Conservation (phyloP, 2,329 filamentous ascomycete species). For the Hortaea sp. region DNA sequence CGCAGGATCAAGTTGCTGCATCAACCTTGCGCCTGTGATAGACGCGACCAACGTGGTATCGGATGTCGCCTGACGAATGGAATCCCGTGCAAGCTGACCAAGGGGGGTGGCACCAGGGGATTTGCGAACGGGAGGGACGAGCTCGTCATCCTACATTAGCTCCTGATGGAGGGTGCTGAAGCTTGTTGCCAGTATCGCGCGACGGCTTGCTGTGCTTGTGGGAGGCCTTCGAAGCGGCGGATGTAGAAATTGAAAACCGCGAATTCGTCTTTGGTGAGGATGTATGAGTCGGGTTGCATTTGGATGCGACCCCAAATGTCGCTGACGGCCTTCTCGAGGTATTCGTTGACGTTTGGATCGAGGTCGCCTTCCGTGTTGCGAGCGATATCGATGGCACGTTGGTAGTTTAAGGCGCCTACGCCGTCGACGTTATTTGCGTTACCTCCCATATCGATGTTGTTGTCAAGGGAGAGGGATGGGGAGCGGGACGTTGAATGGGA, state of each 20-base stretch:
- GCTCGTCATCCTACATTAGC: too few species aligned
- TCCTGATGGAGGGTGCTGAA: not conserved
- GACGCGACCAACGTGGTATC: too few species aligned
- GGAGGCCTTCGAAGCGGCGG: conserved; percentile 48
- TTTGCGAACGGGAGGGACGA: not conserved
- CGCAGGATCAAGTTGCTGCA: too few species aligned
- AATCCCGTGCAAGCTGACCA: too few species aligned
- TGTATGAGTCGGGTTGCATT: conserved; percentile 55
- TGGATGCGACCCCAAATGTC: conserved; percentile 60
- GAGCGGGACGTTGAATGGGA: conserved; percentile 7
- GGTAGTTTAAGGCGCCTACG: conserved; percentile 40
- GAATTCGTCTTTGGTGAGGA: conserved; percentile 70
- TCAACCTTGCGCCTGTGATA: too few species aligned
- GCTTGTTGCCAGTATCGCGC: conserved; percentile 43
- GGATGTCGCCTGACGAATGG: too few species aligned
- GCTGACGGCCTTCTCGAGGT: conserved; percentile 55
- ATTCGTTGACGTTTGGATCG: conserved; percentile 51
- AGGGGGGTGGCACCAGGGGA: too few species aligned
- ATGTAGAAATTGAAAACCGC: conserved; percentile 81
- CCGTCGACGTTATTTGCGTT: conserved; percentile 26
- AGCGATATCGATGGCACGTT: conserved; percentile 64
- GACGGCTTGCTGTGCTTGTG: conserved; percentile 42
- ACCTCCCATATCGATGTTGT: conserved; percentile 29
- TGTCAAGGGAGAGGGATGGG: conserved; percentile 1
- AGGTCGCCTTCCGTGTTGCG: conserved; percentile 61